Evolutionary conservation across 2,329 filamentous ascomycete species (phyloP).

Genomic region (Arachnomyces sp.): DNA sequence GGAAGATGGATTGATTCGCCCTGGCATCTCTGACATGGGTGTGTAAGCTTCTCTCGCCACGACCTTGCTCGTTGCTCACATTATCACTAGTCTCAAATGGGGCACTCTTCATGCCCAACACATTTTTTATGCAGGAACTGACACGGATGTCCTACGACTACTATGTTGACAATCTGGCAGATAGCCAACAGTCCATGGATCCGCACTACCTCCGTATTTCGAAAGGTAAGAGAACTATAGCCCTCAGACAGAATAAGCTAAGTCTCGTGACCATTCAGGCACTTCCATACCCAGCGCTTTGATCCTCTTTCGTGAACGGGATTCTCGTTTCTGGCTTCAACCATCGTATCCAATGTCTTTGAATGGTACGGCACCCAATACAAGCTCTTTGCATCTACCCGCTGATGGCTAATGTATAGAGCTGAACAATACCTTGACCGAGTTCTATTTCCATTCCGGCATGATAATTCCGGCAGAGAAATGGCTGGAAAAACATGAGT

Average conservation of each 20-base stretch:
- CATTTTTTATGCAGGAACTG: conserved; percentile 13
- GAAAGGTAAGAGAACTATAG: conserved; percentile 8
- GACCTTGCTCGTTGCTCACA: conserved; percentile 2
- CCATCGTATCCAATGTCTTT: conserved; percentile 13
- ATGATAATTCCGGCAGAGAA: conserved; percentile 7
- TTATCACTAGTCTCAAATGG: conserved; percentile 11
- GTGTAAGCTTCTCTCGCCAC: conserved; percentile 2
- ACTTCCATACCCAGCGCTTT: conserved; percentile 10
- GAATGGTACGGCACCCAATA: conserved; percentile 8
- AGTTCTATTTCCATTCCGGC: conserved; percentile 11
- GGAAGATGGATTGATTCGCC: conserved; percentile 6
- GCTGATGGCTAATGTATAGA: too few relatives aligned
- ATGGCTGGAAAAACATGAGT: conserved; percentile 10
- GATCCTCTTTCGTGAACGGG: conserved; percentile 9
- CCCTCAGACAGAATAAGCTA: conserved; percentile 1
- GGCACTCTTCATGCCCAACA: conserved; percentile 15
- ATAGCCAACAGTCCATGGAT: conserved; percentile 7
- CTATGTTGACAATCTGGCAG: conserved; percentile 9
- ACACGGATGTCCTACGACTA: conserved; percentile 10
- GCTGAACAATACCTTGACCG: conserved; percentile 10
- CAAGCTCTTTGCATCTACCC: too few relatives aligned
- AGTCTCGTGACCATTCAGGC: conserved; percentile 6
- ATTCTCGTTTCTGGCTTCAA: conserved; percentile 13
- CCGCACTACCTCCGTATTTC: conserved; percentile 12
- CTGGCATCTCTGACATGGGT: too few relatives aligned